A percentile compares a stretch with the other conserved stretches of the same genome.
Evolutionary conservation across 176 grass and related monocot species (phyloP).

Genomic region (Aechmea fasciata): DNA sequence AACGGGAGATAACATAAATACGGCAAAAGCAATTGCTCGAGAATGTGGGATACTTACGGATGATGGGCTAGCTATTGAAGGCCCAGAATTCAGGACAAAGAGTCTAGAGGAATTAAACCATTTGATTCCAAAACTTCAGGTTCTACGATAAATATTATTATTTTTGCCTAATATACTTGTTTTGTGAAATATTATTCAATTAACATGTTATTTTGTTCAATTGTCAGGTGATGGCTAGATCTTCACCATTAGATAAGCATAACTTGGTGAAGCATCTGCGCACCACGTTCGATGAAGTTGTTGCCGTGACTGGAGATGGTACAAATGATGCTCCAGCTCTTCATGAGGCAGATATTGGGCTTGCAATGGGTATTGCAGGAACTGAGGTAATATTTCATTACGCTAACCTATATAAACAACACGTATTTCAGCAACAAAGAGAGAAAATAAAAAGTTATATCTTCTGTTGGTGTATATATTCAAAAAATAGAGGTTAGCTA

Average conservation of each 20-base stretch:
- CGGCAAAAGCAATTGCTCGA: conserved; percentile 87
- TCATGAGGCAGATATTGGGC: conserved; percentile 92
- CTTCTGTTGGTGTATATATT: too few species aligned
- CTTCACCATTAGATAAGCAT: conserved; percentile 91
- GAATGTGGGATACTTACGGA: conserved; percentile 94
- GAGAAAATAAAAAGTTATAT: too few species aligned
- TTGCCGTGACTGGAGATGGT: conserved; percentile 90
- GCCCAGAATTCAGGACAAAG: conserved; percentile 71
- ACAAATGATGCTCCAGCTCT: conserved; percentile 94
- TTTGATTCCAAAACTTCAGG: conserved; percentile 85
- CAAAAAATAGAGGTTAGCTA: too few species aligned
- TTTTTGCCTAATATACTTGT: background rate
- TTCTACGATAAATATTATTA: conserved; percentile 8
- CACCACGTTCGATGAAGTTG: conserved; percentile 61
- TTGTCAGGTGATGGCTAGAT: conserved; percentile 86
- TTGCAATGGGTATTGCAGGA: conserved; percentile 93
- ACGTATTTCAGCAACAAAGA: too few species aligned
- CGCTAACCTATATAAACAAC: background rate
- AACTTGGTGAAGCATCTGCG: conserved; percentile 86
- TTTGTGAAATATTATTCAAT: background rate
- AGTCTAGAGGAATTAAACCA: conserved; percentile 49
- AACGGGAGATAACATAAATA: conserved; percentile 97
- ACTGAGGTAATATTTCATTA: conserved; percentile 57
- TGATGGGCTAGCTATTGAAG: conserved; percentile 81
- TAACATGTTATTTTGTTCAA: background rate